phyloP scores from a whole-genome alignment of 129 eudicot species.

The Sambucus nigra region DNA sequence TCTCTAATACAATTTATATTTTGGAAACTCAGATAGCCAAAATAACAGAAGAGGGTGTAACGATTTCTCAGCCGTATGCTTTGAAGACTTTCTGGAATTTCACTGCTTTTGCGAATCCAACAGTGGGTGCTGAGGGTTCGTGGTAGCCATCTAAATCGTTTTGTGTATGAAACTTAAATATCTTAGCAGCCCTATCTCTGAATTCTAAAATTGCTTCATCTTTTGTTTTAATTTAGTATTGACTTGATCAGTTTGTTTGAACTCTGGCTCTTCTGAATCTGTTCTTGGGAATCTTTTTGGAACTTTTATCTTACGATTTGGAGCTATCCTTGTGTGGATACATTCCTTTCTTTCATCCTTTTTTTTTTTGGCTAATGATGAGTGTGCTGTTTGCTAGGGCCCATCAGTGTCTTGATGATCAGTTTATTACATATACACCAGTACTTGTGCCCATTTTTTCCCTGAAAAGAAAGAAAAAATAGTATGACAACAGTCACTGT shows the following conservation, averaged over 20 bases:
- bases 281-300: not conserved
- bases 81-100: constrained; percentile 72
- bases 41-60: constrained; percentile 63
- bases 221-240: not conserved
- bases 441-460: no score
- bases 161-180: not conserved
- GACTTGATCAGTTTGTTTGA: not conserved
- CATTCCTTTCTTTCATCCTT: not conserved
- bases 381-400: not conserved
- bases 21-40: constrained; percentile 54
- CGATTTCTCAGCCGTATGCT: constrained; percentile 46
- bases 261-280: not conserved
- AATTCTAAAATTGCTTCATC: not conserved
- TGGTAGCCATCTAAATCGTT: constrained; percentile 20
- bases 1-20: not conserved
- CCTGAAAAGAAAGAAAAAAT: no score
- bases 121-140: constrained; percentile 51
- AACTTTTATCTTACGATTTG: not conserved
- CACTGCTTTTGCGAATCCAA: constrained; percentile 57
- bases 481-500: no score
- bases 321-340: not conserved
- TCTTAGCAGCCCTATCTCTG: not conserved
- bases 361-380: not conserved
- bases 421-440: no score
- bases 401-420: not conserved